Conservation (phyloP, 805 yeast species). For the Isabelozyma rhagii region DNA sequence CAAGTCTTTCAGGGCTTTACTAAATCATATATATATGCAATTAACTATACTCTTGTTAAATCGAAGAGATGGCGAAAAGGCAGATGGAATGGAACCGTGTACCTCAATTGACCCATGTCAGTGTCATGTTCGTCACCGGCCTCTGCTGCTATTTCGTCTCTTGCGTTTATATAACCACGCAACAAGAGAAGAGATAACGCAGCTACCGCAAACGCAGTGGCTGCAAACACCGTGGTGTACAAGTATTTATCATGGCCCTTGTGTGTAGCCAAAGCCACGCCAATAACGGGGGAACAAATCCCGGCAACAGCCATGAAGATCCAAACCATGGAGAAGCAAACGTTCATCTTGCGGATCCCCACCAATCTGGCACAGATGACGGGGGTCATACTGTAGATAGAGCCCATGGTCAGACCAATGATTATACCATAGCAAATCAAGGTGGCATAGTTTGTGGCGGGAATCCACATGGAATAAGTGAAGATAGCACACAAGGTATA, state of each 20-base stretch:
- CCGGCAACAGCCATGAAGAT: constrained; percentile 43
- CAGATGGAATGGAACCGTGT: not conserved
- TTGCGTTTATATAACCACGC: constrained; percentile 54
- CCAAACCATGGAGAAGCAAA: constrained; percentile 49
- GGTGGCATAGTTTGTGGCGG: constrained; percentile 49
- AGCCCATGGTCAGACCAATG: constrained; percentile 52
- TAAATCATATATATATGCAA: too few relatives aligned
- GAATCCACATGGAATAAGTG: constrained; percentile 28
- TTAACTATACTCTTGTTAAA: not conserved
- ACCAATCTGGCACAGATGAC: constrained; percentile 46
- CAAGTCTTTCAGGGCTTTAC: too few relatives aligned
- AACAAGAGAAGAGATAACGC: constrained; percentile 39
- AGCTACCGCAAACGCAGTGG: constrained; percentile 49
- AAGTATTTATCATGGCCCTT: constrained; percentile 45
- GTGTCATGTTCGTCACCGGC: constrained; percentile 8
- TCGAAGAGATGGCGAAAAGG: not conserved
- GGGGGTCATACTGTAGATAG: constrained; percentile 50
- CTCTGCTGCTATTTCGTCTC: constrained; percentile 29
- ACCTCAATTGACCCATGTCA: constrained; percentile 5
- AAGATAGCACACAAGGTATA: constrained; percentile 15
- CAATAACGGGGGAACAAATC: constrained; percentile 52
- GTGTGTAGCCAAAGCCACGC: constrained; percentile 42
- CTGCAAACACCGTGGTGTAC: constrained; percentile 57
- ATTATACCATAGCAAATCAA: constrained; percentile 45
- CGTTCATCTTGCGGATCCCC: constrained; percentile 47